Evolutionary conservation across 2,329 filamentous ascomycete species (phyloP).

Genomic region (Phialocephala sp.): DNA sequence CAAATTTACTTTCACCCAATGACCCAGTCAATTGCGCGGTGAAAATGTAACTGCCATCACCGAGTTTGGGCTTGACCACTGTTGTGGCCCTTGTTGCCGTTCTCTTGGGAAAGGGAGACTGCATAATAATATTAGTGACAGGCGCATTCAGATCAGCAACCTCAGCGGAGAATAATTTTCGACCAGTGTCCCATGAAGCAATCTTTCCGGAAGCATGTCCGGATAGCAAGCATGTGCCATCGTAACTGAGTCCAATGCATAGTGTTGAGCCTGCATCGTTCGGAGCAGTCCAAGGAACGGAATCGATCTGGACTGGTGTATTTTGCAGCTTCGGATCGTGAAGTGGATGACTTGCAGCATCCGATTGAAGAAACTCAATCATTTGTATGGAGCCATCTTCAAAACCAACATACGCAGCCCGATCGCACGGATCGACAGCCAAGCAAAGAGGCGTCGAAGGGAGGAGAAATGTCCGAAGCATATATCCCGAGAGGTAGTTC

Average conservation of each 20-base stretch:
- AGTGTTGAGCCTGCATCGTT: constrained; percentile 59
- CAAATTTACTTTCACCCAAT: constrained; percentile 28
- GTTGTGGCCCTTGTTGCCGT: constrained; percentile 57
- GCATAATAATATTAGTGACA: constrained; percentile 80
- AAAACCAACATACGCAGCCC: constrained; percentile 81
- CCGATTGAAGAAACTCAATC: constrained; percentile 71
- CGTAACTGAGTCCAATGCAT: constrained; percentile 78
- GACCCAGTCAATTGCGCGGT: constrained; percentile 64
- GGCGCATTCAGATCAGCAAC: constrained; percentile 68
- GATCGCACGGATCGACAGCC: constrained; percentile 79
- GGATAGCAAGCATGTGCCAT: constrained; percentile 79
- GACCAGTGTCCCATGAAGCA: constrained; percentile 75
- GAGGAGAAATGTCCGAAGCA: constrained; percentile 82
- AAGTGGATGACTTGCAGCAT: constrained; percentile 48
- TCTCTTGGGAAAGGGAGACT: constrained; percentile 61
- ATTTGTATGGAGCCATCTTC: constrained; percentile 82
- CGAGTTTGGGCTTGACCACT: constrained; percentile 82
- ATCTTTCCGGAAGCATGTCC: constrained; percentile 83
- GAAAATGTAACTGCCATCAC: constrained; percentile 67
- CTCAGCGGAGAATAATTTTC: constrained; percentile 38
- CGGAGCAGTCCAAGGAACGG: constrained; percentile 53
- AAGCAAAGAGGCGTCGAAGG: constrained; percentile 74
- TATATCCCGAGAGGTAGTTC: constrained; percentile 83
- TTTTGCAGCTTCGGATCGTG: constrained; percentile 56
- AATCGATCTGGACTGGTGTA: constrained; percentile 61